Conservation (phyloP, 306 rosid genomes). For the Vachellia pachyceras region DNA sequence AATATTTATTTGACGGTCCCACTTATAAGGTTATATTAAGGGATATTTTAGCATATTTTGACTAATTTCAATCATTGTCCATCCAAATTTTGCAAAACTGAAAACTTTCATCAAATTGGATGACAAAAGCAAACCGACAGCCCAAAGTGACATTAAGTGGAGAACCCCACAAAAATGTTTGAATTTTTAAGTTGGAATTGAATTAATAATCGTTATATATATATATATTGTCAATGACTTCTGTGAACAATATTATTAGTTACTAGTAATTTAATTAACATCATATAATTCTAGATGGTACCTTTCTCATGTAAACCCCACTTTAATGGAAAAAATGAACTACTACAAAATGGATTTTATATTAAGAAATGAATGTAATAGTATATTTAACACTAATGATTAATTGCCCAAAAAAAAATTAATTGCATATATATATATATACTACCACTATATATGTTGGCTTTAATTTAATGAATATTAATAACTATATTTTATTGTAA, state of each 20-base stretch:
- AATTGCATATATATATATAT: no score
- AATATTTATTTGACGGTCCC: neutral
- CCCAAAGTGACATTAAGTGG: no score
- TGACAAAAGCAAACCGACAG: neutral
- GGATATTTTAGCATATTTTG: neutral
- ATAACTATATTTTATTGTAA: neutral
- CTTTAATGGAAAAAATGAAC: no score
- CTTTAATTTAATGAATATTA: neutral
- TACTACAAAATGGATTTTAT: no score
- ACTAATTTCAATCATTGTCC: conserved; percentile 14
- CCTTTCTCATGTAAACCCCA: no score
- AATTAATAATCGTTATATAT: neutral
- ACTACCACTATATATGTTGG: neutral
- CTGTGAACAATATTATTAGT: neutral
- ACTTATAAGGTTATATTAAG: neutral
- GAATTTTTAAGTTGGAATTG: neutral
- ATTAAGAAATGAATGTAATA: no score
- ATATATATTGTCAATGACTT: neutral
- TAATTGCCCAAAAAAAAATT: no score
- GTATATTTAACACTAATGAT: neutral
- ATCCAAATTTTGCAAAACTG: conserved; percentile 3
- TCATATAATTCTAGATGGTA: neutral
- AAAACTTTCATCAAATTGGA: neutral
- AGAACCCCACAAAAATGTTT: neutral
- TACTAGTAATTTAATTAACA: neutral